Percentiles rank a stretch among this genome's conserved stretches.
Conservation (phyloP, 179 eudicot genomes). For the Sideroxylon spinosum region DNA sequence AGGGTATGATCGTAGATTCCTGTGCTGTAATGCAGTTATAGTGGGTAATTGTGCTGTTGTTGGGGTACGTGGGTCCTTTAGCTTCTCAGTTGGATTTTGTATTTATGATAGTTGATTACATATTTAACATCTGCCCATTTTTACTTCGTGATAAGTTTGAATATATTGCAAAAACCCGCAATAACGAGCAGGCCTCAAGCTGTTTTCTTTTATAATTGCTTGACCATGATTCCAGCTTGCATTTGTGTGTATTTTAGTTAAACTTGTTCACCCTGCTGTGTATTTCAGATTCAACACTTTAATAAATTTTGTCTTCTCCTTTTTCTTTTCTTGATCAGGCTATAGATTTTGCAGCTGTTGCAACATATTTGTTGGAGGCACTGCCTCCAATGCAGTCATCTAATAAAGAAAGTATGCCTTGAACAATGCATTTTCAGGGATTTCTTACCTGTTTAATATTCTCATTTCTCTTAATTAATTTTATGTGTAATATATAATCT, state of each 20-base stretch:
- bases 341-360: slow-evolving; percentile 69
- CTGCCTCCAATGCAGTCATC: slow-evolving; percentile 68
- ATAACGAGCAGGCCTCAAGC: too few species aligned
- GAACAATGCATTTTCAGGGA: neutral
- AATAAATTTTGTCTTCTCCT: neutral
- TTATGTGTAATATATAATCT: neutral
- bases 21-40: too few species aligned
- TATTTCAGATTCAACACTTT: neutral
- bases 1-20: too few species aligned
- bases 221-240: slow-evolving; percentile 7
- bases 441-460: neutral
- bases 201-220: slow-evolving; percentile 12
- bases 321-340: slow-evolving; percentile 47
- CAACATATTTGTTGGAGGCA: slow-evolving; percentile 72
- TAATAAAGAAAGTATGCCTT: slow-evolving; percentile 45
- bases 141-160: too few species aligned
- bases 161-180: too few species aligned
- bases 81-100: too few species aligned
- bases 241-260: neutral
- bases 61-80: too few species aligned
- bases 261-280: neutral
- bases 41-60: too few species aligned
- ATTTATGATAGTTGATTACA: too few species aligned
- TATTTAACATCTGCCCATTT: too few species aligned
- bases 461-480: neutral